phyloP scores from a whole-genome alignment of 768 basidiomycete genomes.

The Suillus tomentosus region DNA sequence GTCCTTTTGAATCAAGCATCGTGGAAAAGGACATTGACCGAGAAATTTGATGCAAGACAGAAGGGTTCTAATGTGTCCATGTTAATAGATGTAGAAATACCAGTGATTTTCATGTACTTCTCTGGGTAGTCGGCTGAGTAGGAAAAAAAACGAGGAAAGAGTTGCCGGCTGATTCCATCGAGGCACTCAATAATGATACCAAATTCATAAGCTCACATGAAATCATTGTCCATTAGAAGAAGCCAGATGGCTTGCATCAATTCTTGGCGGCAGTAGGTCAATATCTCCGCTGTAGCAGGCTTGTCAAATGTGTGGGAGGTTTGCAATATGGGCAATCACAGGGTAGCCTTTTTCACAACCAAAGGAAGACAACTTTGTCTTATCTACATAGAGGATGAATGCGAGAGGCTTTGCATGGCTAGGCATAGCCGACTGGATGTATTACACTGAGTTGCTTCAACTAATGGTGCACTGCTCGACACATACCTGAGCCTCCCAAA shows the following conservation, averaged over 20 bases:
- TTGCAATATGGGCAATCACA: too few relatives aligned
- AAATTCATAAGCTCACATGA: slow-evolving; percentile 24
- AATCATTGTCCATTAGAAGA: slow-evolving; percentile 25
- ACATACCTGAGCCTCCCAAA: too few relatives aligned
- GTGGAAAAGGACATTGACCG: slow-evolving; percentile 23
- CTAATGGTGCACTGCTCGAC: too few relatives aligned
- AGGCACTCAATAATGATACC: slow-evolving; percentile 23
- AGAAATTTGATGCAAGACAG: slow-evolving; percentile 24
- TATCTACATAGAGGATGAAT: too few relatives aligned
- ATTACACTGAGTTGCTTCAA: too few relatives aligned
- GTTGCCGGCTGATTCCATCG: slow-evolving; percentile 17
- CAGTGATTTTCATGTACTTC: slow-evolving; percentile 29
- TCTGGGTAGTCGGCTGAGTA: slow-evolving; percentile 35
- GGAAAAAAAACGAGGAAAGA: slow-evolving; percentile 25
- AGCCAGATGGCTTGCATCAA: slow-evolving; percentile 29
- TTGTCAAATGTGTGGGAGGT: too few relatives aligned
- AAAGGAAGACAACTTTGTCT: too few relatives aligned
- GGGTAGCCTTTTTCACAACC: too few relatives aligned
- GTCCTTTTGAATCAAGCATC: slow-evolving; percentile 16
- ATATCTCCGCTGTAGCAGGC: background rate
- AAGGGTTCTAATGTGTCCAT: slow-evolving; percentile 17
- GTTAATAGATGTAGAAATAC: slow-evolving; percentile 9
- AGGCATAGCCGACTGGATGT: too few relatives aligned
- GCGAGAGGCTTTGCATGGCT: too few relatives aligned
- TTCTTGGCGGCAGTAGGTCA: slow-evolving; percentile 23